Evolutionary conservation across 1,284 basidiomycete genomes (phyloP), one percentile per base, ranked within the genome.

Genomic region (Thecaphora frezii): DNA sequence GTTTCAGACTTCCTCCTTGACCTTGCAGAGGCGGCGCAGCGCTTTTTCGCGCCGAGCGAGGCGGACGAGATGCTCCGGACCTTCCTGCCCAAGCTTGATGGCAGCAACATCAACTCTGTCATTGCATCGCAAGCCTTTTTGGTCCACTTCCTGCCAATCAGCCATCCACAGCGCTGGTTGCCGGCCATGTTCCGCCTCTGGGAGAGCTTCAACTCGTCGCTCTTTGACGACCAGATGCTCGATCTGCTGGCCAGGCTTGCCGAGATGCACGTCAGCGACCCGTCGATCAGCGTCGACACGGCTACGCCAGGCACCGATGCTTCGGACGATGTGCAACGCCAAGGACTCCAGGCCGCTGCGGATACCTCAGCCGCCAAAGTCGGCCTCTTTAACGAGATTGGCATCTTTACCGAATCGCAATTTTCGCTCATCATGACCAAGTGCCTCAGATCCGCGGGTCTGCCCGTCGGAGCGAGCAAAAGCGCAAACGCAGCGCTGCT

Each of bases 31-130:
- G 85, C 84, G 66, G 85, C 86, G 38, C 87, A 89, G 66, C 84
- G 89, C 42, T 97, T 97, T 84, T 97, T 93, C 81, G 88, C 93
- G 69, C 89, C 93, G 10, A 85, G 87, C 48, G 89, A 91, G 46
- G 89, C 89, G 44, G 87, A 90, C 66, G 89, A 90, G 64, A 97
- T 98, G 90, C 86, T 98, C 24, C 83, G 86, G 26, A 84, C 84
- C 2, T 88, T 92, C 71, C 66, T 91, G 16, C 90, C 89, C 9
- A 81, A 82, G 57, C 83, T 93, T 59, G 89, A 92, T 71, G 88
- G 88, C 30, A 86, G 85, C 36, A 84, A 84, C 61, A 80, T 91
- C 64, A 86, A 89, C 50, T 77, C 71, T 18, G 70, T 78, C 38
- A 69, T 77, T 38, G 66, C 69, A 1, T 69, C 74, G 3, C 76